Conservation (phyloP, 371 early-diverging fungal genomes). For the Lichtheimia ornata region DNA sequence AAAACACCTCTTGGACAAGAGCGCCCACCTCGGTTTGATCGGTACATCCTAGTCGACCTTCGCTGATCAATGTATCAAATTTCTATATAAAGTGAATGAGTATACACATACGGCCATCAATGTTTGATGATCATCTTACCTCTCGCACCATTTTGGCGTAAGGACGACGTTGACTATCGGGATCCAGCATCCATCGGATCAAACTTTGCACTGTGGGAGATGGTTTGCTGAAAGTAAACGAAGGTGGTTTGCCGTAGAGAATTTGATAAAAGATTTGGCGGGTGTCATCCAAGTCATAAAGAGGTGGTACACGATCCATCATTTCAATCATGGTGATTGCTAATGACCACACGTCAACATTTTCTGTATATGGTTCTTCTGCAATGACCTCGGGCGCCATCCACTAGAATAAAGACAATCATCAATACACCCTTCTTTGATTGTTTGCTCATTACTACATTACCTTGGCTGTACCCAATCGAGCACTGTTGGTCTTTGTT, state of each 20-base stretch:
- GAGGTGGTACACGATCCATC: constrained; percentile 58
- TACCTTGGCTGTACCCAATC: constrained; percentile 52
- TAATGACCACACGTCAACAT: constrained; percentile 53
- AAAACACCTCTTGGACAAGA: constrained; percentile 49
- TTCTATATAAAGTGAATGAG: constrained; percentile 20
- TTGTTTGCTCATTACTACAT: constrained; percentile 16
- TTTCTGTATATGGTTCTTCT: constrained; percentile 43
- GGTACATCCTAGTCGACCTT: constrained; percentile 35
- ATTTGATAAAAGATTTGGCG: constrained; percentile 49
- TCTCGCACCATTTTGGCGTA: constrained; percentile 38
- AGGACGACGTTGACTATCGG: constrained; percentile 37
- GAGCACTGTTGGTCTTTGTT: constrained; percentile 30
- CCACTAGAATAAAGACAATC: constrained; percentile 29
- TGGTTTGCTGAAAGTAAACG: constrained; percentile 45
- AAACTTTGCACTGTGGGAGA: constrained; percentile 34
- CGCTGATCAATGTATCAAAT: constrained; percentile 28
- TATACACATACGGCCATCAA: background rate
- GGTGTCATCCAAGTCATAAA: constrained; percentile 46
- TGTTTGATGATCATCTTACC: constrained; percentile 17
- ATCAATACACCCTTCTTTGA: background rate
- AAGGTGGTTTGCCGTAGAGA: constrained; percentile 42
- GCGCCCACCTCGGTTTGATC: constrained; percentile 39
- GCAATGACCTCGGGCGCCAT: constrained; percentile 56
- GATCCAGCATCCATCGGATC: constrained; percentile 44
- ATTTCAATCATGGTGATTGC: constrained; percentile 56